A percentile compares a stretch with the other conserved stretches of the same genome.
Conservation (phyloP, 148 eudicot genomes). For the Persicaria tinctoria region DNA sequence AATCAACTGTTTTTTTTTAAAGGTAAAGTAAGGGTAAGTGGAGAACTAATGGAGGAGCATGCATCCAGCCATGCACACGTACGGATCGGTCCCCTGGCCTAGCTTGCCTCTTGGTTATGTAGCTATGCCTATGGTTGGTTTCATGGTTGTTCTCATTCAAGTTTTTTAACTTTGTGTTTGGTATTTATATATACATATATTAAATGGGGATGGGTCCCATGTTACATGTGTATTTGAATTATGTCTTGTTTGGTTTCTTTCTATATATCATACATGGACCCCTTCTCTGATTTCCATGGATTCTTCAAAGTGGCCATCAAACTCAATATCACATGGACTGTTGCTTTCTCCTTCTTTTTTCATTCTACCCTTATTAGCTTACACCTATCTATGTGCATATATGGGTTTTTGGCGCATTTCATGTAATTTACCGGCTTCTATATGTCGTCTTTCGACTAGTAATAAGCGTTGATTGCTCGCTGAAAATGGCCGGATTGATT, state of each 20-base stretch:
- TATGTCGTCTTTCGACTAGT: no score
- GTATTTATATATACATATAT: background rate
- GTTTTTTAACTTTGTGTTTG: background rate
- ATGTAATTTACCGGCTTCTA: no score
- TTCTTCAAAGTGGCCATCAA: background rate
- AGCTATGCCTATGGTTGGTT: background rate
- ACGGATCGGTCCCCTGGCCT: constrained; percentile 3
- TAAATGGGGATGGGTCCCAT: no score
- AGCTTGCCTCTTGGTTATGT: background rate
- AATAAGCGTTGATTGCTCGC: no score
- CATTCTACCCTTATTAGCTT: no score
- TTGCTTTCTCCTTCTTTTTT: background rate
- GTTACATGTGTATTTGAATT: background rate
- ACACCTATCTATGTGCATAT: no score
- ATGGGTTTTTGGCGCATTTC: no score
- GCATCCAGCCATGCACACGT: constrained; percentile 2
- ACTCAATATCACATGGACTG: background rate
- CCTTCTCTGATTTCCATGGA: background rate
- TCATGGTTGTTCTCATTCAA: background rate
- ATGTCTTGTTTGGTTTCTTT: background rate
- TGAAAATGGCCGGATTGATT: no score
- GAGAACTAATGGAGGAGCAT: background rate
- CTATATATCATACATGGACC: background rate
- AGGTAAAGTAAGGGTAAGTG: background rate
- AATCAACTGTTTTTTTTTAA: no score